These are phyloP conservation scores for Biscogniauxia sp. DNA, from an alignment of 2,329 filamentous ascomycete genomes.

Conservation along the genomic window DNA sequence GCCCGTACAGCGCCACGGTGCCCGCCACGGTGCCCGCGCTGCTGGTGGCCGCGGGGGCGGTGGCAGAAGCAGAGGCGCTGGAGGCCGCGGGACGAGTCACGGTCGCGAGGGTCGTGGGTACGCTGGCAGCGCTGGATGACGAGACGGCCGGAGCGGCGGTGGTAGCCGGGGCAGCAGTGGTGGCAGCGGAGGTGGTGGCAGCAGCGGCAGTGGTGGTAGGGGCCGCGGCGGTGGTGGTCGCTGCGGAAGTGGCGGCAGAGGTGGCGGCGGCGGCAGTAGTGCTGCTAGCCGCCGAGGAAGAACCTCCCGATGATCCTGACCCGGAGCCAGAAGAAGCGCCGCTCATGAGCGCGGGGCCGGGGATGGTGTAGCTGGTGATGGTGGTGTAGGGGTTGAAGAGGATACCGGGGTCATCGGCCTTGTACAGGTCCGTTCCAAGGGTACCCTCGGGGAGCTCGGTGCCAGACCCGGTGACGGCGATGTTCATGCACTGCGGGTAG, in stretches of 20 bases:
- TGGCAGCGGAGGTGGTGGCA: constrained; percentile 1
- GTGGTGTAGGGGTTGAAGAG: constrained; percentile 51
- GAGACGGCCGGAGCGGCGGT: neutral
- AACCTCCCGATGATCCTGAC: constrained; percentile 1
- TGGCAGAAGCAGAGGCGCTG: neutral
- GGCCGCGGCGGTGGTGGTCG: neutral
- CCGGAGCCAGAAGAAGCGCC: neutral
- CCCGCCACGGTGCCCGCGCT: constrained; percentile 4
- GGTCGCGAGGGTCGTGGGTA: neutral
- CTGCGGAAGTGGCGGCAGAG: neutral
- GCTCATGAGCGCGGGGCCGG: constrained; percentile 19
- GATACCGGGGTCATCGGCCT: constrained; percentile 50
- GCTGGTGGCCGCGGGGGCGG: neutral
- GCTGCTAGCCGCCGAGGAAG: neutral
- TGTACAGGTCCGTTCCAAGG: constrained; percentile 52
- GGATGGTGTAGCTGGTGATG: constrained; percentile 21
- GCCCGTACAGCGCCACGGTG: constrained; percentile 11
- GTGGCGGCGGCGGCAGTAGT: constrained; percentile 1
- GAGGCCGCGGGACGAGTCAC: neutral
- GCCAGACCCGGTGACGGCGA: constrained; percentile 50
- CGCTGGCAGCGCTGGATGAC: neutral
- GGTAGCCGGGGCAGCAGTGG: constrained; percentile 5
- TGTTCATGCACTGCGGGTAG: constrained; percentile 54
- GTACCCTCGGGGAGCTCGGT: constrained; percentile 43
- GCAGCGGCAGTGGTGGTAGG: neutral